Percentiles rank a stretch among this genome's conserved stretches.
Conservation (phyloP, 176 grass and related monocot genomes). For the Secale cereale region DNA sequence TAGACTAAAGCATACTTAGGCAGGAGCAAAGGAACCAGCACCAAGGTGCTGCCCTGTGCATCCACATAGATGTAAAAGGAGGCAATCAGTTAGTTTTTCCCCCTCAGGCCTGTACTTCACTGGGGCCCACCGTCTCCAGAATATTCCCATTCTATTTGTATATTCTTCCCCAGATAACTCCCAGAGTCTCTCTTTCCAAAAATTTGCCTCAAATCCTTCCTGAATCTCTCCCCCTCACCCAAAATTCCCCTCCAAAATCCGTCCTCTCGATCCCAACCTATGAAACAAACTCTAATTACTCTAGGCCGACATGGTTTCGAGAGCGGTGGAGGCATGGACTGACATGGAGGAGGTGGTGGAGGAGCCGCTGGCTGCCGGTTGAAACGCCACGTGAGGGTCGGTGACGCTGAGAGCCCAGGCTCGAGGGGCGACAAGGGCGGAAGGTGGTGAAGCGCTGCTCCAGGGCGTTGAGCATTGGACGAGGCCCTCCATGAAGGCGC, state of each 20-base stretch:
- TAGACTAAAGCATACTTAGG: neutral
- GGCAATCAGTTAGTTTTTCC: too few species aligned
- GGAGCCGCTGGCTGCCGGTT: too few species aligned
- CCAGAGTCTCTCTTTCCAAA: neutral
- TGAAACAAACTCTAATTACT: neutral
- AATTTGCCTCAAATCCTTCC: neutral
- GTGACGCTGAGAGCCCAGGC: too few species aligned
- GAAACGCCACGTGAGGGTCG: too few species aligned
- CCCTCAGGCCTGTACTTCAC: too few species aligned
- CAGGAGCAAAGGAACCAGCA: neutral
- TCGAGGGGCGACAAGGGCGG: too few species aligned
- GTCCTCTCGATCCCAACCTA: neutral
- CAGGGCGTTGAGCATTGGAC: too few species aligned
- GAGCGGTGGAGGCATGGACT: too few species aligned
- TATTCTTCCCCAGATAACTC: neutral
- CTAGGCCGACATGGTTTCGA: too few species aligned
- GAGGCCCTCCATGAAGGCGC: too few species aligned
- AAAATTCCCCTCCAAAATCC: neutral
- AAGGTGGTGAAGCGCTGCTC: too few species aligned
- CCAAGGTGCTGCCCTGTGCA: neutral
- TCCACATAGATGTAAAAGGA: neutral
- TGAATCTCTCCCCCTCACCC: neutral
- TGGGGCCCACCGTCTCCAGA: neutral
- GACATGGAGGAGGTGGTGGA: too few species aligned
- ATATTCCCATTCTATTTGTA: neutral